phyloP scores from a whole-genome alignment of 2,329 filamentous ascomycete genomes.

The Fusarium sp. region DNA sequence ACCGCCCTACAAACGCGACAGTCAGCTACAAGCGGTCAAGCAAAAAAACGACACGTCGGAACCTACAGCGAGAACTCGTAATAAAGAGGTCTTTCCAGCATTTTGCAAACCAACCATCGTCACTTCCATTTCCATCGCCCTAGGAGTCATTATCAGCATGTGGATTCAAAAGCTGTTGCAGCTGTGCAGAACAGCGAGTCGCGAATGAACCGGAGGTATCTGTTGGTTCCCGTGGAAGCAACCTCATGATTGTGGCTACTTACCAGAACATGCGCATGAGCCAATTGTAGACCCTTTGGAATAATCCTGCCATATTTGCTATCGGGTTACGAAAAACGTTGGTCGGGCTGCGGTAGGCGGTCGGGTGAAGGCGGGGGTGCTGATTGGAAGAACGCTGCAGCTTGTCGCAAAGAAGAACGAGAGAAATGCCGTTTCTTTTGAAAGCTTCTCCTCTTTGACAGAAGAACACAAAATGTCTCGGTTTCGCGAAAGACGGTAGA shows the following conservation, averaged over 20 bases:
- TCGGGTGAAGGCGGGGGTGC: slow-evolving; percentile 41
- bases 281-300: slow-evolving; percentile 98
- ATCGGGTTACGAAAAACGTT: slow-evolving; percentile 32
- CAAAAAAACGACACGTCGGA: background rate
- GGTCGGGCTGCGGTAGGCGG: slow-evolving; percentile 35
- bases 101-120: slow-evolving; percentile 99
- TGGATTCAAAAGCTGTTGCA: slow-evolving; percentile 29
- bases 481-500: slow-evolving; percentile 30
- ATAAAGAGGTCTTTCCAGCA: slow-evolving; percentile 94
- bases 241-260: slow-evolving; percentile 48
- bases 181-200: slow-evolving; percentile 9
- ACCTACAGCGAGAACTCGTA: slow-evolving; percentile 94
- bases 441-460: slow-evolving; percentile 5
- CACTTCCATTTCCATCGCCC: slow-evolving; percentile 99
- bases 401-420: slow-evolving; percentile 16
- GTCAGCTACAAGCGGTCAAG: slow-evolving; percentile 35
- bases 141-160: slow-evolving; percentile 51
- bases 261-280: slow-evolving; percentile 97
- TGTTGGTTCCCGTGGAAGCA: slow-evolving; percentile 12
- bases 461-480: slow-evolving; percentile 27
- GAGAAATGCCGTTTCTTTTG: slow-evolving; percentile 13
- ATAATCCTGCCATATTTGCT: slow-evolving; percentile 82
- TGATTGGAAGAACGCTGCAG: slow-evolving; percentile 32
- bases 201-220: slow-evolving; percentile 4
- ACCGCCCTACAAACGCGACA: slow-evolving; percentile 72